Base-by-base conservation (phyloP, 176 grass and related monocot species). In the Alloteropsis semialata region DNA sequence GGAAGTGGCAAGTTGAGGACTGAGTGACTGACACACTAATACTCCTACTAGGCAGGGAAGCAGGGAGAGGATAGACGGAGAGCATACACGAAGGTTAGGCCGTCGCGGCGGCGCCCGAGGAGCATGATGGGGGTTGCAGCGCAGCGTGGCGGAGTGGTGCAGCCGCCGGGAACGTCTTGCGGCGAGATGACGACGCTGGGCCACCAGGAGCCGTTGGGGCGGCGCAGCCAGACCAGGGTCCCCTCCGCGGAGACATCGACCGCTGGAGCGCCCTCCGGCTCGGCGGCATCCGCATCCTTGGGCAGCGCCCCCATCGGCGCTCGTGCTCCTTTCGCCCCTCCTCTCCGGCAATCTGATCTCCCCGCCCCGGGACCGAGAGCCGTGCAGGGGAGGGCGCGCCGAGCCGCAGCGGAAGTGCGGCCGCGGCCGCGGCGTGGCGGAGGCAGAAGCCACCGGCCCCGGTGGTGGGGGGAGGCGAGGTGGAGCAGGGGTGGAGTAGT, bases 161-260 rank as follows among this genome's bases (percentile, higher is more conserved):
- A 86, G 33, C 56, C 80, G 9, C 46, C 83, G 62, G 86, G 85
- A 34, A 94, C 60, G 34, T 94, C 88, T 1, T 63, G 42, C 22
- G 69, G 92, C 14, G 82, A 79, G 25, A 91, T 77, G 32, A 94
- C 81, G 42, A 89, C 69, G 38, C 92, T 89, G 14, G 92, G 92
- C 92, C 92, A 94, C 92, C 92, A 94, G 15, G 86, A 48, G 14
- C 92, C 88, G 80, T 91, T 91, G 42, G 85, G 83, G 54, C 92
- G 85, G 24, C 92, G 88, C 54, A 94, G 83, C 92, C 92, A 94
- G 44, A 94, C 88, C 33, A 94, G 85, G 21, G 82, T 76, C 11
- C 88, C 92, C 54, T 71, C 83, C 46, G 82, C 60, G 8, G 74
- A 56, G 28, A 84, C 78, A 85, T 93, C 88, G 41, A 63, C 64